Conservation (phyloP, 345 rosid species). For the Alliaria petiolata region DNA sequence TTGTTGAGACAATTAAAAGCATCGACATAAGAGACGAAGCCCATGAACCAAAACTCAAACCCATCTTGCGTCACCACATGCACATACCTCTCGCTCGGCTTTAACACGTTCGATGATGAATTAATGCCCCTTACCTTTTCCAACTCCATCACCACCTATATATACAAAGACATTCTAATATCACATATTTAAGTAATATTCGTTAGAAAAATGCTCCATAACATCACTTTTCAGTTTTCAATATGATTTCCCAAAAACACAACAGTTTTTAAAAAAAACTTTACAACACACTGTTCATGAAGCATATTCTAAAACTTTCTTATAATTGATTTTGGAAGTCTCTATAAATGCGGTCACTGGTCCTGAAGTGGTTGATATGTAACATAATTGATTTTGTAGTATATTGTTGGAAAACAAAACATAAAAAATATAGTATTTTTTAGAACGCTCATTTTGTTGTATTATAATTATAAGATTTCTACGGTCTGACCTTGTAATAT, state of each 20-base stretch:
- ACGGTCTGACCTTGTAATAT: slow-evolving; percentile 81
- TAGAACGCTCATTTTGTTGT: too few species aligned
- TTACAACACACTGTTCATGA: too few species aligned
- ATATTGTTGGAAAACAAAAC: too few species aligned
- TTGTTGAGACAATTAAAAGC: slow-evolving; percentile 60
- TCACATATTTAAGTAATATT: not conserved
- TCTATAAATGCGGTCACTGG: slow-evolving; percentile 37
- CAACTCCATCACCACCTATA: slow-evolving; percentile 61
- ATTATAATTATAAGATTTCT: too few species aligned
- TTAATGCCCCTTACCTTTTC: slow-evolving; percentile 50
- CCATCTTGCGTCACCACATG: slow-evolving; percentile 55
- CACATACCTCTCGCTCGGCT: slow-evolving; percentile 59
- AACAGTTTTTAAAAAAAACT: too few species aligned
- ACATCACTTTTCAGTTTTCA: too few species aligned
- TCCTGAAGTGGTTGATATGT: slow-evolving; percentile 61
- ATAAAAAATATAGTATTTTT: too few species aligned
- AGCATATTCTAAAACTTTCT: too few species aligned
- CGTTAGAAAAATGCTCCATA: too few species aligned
- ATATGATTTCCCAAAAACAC: too few species aligned
- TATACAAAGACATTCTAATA: not conserved
- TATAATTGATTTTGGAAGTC: too few species aligned
- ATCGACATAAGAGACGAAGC: slow-evolving; percentile 69
- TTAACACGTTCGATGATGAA: slow-evolving; percentile 53
- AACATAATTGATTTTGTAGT: too few species aligned
- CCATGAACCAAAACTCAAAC: slow-evolving; percentile 87